Conservation (phyloP, 306 rosid species). For the Cucumis hystrix region DNA sequence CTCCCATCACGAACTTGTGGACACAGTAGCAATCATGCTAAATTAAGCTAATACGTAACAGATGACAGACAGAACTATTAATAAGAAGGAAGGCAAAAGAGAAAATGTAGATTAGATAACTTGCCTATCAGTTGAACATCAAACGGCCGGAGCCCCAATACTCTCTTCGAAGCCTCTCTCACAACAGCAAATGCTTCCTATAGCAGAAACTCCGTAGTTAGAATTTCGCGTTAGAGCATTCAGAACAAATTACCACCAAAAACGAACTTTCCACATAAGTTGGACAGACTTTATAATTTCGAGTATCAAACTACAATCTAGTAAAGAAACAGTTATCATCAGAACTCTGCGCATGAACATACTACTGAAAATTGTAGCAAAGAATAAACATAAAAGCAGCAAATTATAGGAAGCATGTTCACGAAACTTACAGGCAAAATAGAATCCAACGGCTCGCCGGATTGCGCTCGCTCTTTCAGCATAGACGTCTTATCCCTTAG, state of each 20-base stretch:
- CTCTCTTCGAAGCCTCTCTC: constrained; percentile 90
- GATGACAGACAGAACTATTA: not conserved
- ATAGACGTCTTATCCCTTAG: constrained; percentile 53
- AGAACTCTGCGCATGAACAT: not conserved
- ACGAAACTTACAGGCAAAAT: constrained; percentile 51
- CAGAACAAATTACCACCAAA: not conserved
- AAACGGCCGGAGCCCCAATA: constrained; percentile 88
- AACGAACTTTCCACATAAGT: not conserved
- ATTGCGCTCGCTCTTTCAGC: constrained; percentile 51
- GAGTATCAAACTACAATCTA: not conserved
- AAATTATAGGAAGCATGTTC: not conserved
- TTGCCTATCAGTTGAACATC: constrained; percentile 87
- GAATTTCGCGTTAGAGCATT: not conserved
- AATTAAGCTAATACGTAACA: not conserved
- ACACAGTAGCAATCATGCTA: not conserved
- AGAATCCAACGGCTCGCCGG: constrained; percentile 69
- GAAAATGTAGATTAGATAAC: not conserved
- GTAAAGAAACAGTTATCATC: not conserved
- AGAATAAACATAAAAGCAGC: not conserved
- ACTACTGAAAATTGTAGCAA: not conserved
- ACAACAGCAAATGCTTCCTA: constrained; percentile 96
- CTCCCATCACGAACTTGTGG: not conserved
- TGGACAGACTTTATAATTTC: not conserved
- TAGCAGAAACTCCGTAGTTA: not conserved
- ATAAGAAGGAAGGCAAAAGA: not conserved